Conservation (phyloP, 108 stramenopile genomes). For the Mediolabrus comicus region DNA sequence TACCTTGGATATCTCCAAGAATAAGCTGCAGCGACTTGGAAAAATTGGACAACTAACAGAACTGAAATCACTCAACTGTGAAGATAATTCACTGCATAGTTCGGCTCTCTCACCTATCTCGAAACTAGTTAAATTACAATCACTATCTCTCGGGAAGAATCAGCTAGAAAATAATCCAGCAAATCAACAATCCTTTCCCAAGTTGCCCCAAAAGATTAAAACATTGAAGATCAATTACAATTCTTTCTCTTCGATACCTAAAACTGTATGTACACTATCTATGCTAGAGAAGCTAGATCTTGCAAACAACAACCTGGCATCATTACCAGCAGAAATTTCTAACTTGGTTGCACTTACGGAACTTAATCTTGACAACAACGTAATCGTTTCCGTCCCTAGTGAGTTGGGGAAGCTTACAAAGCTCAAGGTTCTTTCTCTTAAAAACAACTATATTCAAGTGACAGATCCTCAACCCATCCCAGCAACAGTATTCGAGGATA, state of each 20-base stretch:
- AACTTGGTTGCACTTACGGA: slow-evolving; percentile 60
- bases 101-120: slow-evolving; percentile 52
- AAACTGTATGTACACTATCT: slow-evolving; percentile 11
- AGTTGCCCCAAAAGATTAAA: slow-evolving; percentile 63
- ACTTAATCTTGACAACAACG: slow-evolving; percentile 74
- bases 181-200: slow-evolving; percentile 26
- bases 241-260: slow-evolving; percentile 56
- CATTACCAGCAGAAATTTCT: slow-evolving; percentile 60
- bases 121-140: slow-evolving; percentile 67
- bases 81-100: slow-evolving; percentile 61
- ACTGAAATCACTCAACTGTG: slow-evolving; percentile 78
- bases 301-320: slow-evolving; percentile 63
- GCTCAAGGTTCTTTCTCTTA: slow-evolving; percentile 71
- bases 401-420: slow-evolving; percentile 61
- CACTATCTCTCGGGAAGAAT: slow-evolving; percentile 64
- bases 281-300: slow-evolving; percentile 73
- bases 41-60: slow-evolving; percentile 52
- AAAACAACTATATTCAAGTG: slow-evolving; percentile 63
- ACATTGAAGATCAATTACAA: slow-evolving; percentile 60
- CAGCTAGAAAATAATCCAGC: slow-evolving; percentile 45
- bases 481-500: slow-evolving; percentile 58
- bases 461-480: slow-evolving; percentile 82
- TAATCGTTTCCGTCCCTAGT: slow-evolving; percentile 60
- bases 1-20: slow-evolving; percentile 80
- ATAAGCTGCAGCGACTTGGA: slow-evolving; percentile 53